A percentile compares a stretch with the other conserved stretches of the same genome.
These are phyloP conservation scores for Fusarium penzigii DNA, from an alignment of 2,329 filamentous ascomycete species.

Conservation along the genomic window DNA sequence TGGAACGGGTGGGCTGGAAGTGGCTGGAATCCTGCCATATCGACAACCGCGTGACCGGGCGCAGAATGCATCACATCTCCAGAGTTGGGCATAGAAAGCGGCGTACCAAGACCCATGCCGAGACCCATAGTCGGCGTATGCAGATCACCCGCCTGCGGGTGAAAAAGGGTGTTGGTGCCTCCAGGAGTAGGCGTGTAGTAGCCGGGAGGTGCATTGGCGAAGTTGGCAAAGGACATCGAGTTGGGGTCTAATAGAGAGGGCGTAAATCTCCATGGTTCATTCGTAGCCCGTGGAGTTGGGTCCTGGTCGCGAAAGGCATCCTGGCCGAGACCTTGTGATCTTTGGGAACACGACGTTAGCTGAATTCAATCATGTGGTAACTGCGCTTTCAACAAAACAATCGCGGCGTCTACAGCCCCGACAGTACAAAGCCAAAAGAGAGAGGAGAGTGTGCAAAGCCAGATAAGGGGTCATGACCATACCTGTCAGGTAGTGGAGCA, in stretches of 20 bases:
- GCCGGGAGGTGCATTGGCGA: slow-evolving; percentile 76
- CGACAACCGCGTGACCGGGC: slow-evolving; percentile 51
- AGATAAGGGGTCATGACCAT: slow-evolving; percentile 11
- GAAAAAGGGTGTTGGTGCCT: slow-evolving; percentile 77
- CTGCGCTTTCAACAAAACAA: neutral
- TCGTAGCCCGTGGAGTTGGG: slow-evolving; percentile 75
- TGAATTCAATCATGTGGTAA: neutral
- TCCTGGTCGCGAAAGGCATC: slow-evolving; percentile 67
- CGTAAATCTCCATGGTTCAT: slow-evolving; percentile 85
- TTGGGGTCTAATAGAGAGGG: slow-evolving; percentile 86
- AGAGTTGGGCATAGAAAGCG: slow-evolving; percentile 75
- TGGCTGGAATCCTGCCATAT: slow-evolving; percentile 68
- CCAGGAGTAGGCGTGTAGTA: slow-evolving; percentile 90
- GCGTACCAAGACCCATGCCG: slow-evolving; percentile 76
- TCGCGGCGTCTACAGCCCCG: neutral
- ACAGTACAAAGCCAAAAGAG: neutral
- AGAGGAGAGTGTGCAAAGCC: neutral
- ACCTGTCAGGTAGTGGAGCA: slow-evolving; percentile 31
- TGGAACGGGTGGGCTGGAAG: slow-evolving; percentile 61
- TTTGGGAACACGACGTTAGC: slow-evolving; percentile 18
- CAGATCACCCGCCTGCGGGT: slow-evolving; percentile 81
- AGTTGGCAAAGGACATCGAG: slow-evolving; percentile 76
- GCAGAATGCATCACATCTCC: slow-evolving; percentile 64
- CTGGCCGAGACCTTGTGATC: slow-evolving; percentile 25
- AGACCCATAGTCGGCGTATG: slow-evolving; percentile 78